A percentile compares a stretch with the other conserved stretches of the same genome.
Evolutionary conservation across 495 filamentous ascomycete species (phyloP).

Genomic region (Xylona heveae): DNA sequence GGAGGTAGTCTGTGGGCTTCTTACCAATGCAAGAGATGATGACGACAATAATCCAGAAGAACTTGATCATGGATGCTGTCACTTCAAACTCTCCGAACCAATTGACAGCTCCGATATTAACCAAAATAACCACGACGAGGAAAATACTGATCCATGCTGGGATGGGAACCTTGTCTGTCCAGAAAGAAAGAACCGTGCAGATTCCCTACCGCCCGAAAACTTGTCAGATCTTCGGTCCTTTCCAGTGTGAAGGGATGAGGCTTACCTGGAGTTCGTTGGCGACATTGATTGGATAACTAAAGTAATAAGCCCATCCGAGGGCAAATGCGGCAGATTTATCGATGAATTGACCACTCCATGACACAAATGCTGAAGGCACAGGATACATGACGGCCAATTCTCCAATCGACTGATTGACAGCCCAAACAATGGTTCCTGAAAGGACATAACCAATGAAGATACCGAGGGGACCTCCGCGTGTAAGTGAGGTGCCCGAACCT

Average conservation of each 20-base stretch:
- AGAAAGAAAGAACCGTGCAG: conserved; percentile 9
- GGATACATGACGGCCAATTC: conserved; percentile 13
- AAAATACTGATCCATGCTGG: conserved; percentile 12
- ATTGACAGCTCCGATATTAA: conserved; percentile 9
- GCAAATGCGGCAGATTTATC: conserved; percentile 10
- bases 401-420: conserved; percentile 9
- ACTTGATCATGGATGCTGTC: conserved; percentile 10
- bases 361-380: conserved; percentile 6
- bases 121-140: conserved; percentile 8
- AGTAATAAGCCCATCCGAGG: conserved; percentile 13
- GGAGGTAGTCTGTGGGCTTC: neutral
- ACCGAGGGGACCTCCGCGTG: conserved; percentile 8
- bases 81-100: conserved; percentile 12
- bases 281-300: conserved; percentile 9
- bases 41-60: conserved; percentile 12
- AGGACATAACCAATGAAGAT: conserved; percentile 11
- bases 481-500: conserved; percentile 9
- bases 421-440: conserved; percentile 9
- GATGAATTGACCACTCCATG: conserved; percentile 10
- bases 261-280: conserved; percentile 11
- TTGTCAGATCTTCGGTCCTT: too few relatives aligned
- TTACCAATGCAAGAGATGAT: conserved; percentile 10
- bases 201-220: too few relatives aligned
- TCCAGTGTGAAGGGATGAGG: too few relatives aligned
- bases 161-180: conserved; percentile 9